A percentile compares a stretch with the other conserved stretches of the same genome.
Conservation (phyloP, 495 filamentous ascomycete genomes). For the Lepraria neglecta region DNA sequence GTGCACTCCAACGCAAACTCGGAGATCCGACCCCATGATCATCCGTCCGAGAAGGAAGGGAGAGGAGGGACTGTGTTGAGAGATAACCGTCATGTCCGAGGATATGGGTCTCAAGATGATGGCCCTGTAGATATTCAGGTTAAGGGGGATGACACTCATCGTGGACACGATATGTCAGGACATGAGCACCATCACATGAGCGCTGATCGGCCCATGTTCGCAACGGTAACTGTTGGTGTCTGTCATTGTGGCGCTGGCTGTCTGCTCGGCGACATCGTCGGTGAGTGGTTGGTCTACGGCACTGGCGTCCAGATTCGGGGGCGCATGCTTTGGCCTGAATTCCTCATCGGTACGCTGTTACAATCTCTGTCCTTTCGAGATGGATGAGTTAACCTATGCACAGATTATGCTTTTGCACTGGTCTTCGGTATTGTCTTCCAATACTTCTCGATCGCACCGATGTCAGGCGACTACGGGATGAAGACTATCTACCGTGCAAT, state of each 20-base stretch:
- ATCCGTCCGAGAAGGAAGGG: too few species aligned
- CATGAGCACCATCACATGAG: slow-evolving; percentile 16
- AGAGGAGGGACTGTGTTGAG: too few species aligned
- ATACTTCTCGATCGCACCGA: slow-evolving; percentile 35
- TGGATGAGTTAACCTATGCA: not conserved
- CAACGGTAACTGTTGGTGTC: slow-evolving; percentile 29
- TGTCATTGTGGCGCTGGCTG: slow-evolving; percentile 33
- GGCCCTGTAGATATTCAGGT: too few species aligned
- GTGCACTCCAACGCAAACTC: too few species aligned
- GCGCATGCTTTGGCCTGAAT: slow-evolving; percentile 21
- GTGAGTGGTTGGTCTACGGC: slow-evolving; percentile 36
- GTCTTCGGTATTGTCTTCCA: slow-evolving; percentile 33
- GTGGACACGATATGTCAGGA: slow-evolving; percentile 16
- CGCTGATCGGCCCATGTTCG: slow-evolving; percentile 27
- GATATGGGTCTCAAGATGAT: too few species aligned
- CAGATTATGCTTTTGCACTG: slow-evolving; percentile 31
- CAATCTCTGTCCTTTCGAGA: too few species aligned
- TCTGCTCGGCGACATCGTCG: slow-evolving; percentile 32
- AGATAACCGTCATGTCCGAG: too few species aligned
- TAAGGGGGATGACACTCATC: not conserved
- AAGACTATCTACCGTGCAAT: slow-evolving; percentile 28
- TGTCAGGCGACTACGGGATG: slow-evolving; percentile 29
- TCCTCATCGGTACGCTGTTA: slow-evolving; percentile 19
- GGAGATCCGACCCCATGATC: too few species aligned
- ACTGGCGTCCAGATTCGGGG: slow-evolving; percentile 25